Evolutionary conservation across 345 rosid species (phyloP), one percentile per base, ranked within the genome.

Genomic region (Populus simonii): DNA sequence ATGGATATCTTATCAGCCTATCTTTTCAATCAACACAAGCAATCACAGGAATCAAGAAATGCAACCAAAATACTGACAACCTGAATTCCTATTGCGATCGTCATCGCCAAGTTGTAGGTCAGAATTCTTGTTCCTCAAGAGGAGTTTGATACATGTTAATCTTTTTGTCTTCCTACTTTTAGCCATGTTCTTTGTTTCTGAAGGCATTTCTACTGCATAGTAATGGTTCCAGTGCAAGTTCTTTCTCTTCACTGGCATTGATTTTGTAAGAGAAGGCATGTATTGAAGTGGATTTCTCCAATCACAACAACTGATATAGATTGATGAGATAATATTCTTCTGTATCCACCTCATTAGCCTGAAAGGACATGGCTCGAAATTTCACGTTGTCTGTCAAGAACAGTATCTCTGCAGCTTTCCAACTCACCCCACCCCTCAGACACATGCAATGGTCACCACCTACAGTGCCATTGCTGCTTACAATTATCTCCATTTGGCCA

Each of bases 1-100:
- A 25, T 45, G 83, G 78, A 75, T 71, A 3, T 57, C 82, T 33
- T 51, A 45, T 27, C 73, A 80, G 73, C 71, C n/a, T 49, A 17
- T 83, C n/a, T 49, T 78, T 17, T 61, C 74, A 41, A 39, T 61
- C 68, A 43, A 45, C 68, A 41, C 62, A 16, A 23, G 70, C 25
- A 68, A 68, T 55, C 59, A 36, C 29, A 74, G 65, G 25, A 45
- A 62, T 63, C 72, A 49, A 45, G 35, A 77, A 51, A 1, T 35
- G 66, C 45, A 45, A 63, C 23, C 12, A 41, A 25, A 77, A 17
- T 12, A 10, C 41, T n/a, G 39, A 38, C 11, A n/a, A 23, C 11
- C n/a, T 23, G 18, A 47, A 47, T 47, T 59, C 6, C 15, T 59
- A 3, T 7, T 2, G 61, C 61, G 61, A 55, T 53, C 23, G 10